Evolutionary conservation across 352 stramenopile genomes (phyloP).

Genomic region (Phytophthora citrophthora): DNA sequence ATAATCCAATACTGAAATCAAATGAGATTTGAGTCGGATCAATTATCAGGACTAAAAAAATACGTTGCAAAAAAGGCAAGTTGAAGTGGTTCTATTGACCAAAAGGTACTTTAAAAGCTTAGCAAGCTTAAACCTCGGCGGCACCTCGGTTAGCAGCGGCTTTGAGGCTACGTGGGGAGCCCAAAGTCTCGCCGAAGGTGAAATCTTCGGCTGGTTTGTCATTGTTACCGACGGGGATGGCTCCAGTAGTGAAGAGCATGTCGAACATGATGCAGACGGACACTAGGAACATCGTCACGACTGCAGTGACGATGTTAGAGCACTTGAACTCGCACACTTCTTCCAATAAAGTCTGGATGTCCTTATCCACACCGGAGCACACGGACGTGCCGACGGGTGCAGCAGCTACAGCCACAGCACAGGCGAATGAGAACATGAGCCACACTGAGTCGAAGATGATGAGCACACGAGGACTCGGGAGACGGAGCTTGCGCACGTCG

Average conservation of each 20-base stretch:
- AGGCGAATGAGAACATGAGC: slow-evolving; percentile 65
- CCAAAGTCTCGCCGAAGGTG: slow-evolving; percentile 46
- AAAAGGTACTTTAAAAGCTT: neutral
- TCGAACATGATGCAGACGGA: slow-evolving; percentile 63
- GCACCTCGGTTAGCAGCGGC: slow-evolving; percentile 26
- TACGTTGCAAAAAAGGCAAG: neutral
- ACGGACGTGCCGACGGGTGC: slow-evolving; percentile 59
- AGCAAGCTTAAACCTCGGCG: slow-evolving; percentile 37
- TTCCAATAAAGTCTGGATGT: slow-evolving; percentile 55
- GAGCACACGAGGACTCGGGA: slow-evolving; percentile 43
- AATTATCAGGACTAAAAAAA: neutral
- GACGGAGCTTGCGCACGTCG: slow-evolving; percentile 59
- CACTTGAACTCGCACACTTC: slow-evolving; percentile 75
- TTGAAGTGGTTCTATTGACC: slow-evolving; percentile 17
- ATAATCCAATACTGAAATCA: neutral
- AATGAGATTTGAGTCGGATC: neutral
- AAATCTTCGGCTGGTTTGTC: slow-evolving; percentile 48
- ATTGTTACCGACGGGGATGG: slow-evolving; percentile 32
- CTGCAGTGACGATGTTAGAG: slow-evolving; percentile 56
- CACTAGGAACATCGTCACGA: slow-evolving; percentile 59
- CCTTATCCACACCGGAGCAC: slow-evolving; percentile 54
- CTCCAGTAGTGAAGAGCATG: slow-evolving; percentile 57
- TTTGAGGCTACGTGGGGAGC: slow-evolving; percentile 51
- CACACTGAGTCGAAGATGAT: slow-evolving; percentile 59
- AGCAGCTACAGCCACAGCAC: slow-evolving; percentile 56